Evolutionary conservation across 495 filamentous ascomycete genomes (phyloP), one percentile per base, ranked within the genome.

Genomic region (Xylaria grammica): DNA sequence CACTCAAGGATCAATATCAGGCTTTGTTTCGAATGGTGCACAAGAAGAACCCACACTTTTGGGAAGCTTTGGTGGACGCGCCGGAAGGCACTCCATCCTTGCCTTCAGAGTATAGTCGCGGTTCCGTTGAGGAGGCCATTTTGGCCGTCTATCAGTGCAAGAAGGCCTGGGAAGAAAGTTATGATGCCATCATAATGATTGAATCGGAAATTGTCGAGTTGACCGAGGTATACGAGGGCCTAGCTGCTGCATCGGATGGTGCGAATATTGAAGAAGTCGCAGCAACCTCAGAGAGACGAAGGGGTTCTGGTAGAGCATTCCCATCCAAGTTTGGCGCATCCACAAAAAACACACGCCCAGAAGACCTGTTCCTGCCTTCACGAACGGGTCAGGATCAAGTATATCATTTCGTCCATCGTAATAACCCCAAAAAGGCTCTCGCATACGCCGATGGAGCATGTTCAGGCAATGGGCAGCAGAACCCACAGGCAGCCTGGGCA

Each of bases 121-220:
- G 77, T 8, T 70, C 52, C 27, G 9, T 46, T 17, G 66, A 74
- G 56, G 63, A 78, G 54, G 77, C 75, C 65, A 67, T 77, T 44
- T 3, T 75, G 40, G 65, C 50, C 4, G 49, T 81, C 27, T 56
- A 73, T 55, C 72, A 77, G n/a, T 72, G 60, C 34, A 75, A 74
- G 46, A 58, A 64, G 53, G 65, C 78, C 15, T 82, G 79, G 79
- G 54, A 48, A 29, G 77, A 79, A 63, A 77, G 67, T 11, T 74
- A 73, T 27, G 77, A 71, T 32, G 74, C 77, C 44, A 68, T 79
- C 17, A 69, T 67, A 19, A 62, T 75, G 44, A 68, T 77, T 50
- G 52, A 64, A 22, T 20, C 46, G 50, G 67, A 67, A 42, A 72
- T 75, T 67, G 78, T 74, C 50, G 61, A 72, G 9, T 59, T 53